phyloP scores from a whole-genome alignment of 768 basidiomycete genomes.

The Collybia nuda region DNA sequence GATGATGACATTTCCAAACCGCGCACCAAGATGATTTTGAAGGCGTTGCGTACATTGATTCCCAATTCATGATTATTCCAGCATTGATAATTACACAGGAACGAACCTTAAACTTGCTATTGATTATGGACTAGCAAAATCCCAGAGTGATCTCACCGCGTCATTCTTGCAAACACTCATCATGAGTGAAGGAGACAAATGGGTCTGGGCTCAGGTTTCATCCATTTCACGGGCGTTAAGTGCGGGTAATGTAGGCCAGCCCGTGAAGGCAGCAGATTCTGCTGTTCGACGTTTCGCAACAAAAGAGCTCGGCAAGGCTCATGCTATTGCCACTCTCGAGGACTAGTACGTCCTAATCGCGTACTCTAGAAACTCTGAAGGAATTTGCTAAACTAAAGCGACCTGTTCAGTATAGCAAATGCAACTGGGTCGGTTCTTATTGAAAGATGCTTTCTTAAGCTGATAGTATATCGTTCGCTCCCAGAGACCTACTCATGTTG shows the following conservation, averaged over 20 bases:
- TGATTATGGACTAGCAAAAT: conserved; percentile 79
- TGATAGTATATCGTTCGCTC: no score
- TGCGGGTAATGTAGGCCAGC: conserved; percentile 64
- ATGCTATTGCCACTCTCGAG: conserved; percentile 77
- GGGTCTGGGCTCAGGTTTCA: conserved; percentile 74
- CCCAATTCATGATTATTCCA: background rate
- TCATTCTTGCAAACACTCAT: conserved; percentile 93
- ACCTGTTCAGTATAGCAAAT: conserved; percentile 71
- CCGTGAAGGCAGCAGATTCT: conserved; percentile 71
- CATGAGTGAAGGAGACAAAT: conserved; percentile 95
- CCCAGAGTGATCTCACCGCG: conserved; percentile 82
- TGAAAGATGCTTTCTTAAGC: no score
- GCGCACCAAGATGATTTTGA: conserved; percentile 70
- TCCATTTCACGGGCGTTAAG: conserved; percentile 71
- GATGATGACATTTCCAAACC: conserved; percentile 74
- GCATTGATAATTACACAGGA: conserved; percentile 35
- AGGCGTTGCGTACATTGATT: conserved; percentile 65
- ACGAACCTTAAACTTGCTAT: conserved; percentile 91
- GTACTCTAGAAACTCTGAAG: background rate
- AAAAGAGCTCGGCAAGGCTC: conserved; percentile 77
- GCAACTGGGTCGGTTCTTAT: conserved; percentile 55
- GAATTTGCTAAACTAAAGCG: background rate
- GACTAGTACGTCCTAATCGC: conserved; percentile 69
- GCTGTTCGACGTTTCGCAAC: conserved; percentile 88
- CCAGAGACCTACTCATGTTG: conserved; percentile 77